Percentiles rank a stretch among this genome's conserved stretches.
Evolutionary conservation across 371 early-diverging fungal genomes (phyloP).

Genomic region (Chytridium lagenaria): DNA sequence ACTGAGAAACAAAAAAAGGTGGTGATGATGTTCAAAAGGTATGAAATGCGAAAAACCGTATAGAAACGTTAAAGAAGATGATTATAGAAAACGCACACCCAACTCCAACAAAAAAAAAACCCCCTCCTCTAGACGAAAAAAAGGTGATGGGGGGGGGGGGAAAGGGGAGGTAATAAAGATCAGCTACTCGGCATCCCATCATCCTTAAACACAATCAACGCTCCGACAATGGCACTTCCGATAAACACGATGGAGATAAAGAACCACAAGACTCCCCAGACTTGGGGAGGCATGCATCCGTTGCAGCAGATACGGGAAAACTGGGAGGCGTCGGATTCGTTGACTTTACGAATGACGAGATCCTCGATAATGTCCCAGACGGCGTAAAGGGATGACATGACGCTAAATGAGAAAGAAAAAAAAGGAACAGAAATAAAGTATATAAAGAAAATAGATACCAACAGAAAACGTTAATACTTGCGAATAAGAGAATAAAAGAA

Average conservation of each 20-base stretch:
- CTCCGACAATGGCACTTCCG: conserved; percentile 76
- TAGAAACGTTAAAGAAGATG: not conserved
- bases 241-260: conserved; percentile 82
- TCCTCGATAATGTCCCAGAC: conserved; percentile 96
- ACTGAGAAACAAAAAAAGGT: not conserved
- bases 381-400: conserved; percentile 89
- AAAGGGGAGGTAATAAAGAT: too few relatives aligned
- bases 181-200: conserved; percentile 21
- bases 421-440: too few relatives aligned
- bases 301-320: conserved; percentile 82
- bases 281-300: conserved; percentile 77
- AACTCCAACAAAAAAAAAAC: too few relatives aligned
- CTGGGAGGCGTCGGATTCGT: conserved; percentile 90
- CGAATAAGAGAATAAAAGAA: not conserved
- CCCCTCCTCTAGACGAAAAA: too few relatives aligned
- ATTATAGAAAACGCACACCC: conserved; percentile 3
- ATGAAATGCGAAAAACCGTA: not conserved
- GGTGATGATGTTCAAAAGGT: not conserved
- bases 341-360: conserved; percentile 84
- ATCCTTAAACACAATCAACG: conserved; percentile 77
- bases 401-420: too few relatives aligned
- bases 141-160: too few relatives aligned
- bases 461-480: not conserved
- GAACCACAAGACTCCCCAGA: conserved; percentile 92
- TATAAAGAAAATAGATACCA: not conserved